A percentile compares a stretch with the other conserved stretches of the same genome.
Conservation (phyloP, 768 basidiomycete genomes). For the Pholiota microspora region DNA sequence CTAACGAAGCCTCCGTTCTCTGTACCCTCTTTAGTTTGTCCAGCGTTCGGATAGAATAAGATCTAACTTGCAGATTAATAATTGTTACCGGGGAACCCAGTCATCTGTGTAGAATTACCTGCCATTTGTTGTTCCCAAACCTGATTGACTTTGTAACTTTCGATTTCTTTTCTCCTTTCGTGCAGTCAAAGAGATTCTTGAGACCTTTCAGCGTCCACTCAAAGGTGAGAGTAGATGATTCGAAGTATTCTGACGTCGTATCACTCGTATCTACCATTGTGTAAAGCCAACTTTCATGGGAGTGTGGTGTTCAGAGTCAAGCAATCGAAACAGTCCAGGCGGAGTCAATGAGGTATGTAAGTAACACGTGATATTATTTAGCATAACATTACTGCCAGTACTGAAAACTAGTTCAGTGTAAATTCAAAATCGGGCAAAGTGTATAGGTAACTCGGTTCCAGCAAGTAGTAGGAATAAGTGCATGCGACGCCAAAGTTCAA, state of each 20-base stretch:
- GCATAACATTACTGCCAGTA: background rate
- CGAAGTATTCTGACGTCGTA: constrained; percentile 37
- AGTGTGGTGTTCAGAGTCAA: background rate
- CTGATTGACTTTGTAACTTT: constrained; percentile 73
- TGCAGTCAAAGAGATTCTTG: constrained; percentile 72
- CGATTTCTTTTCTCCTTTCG: constrained; percentile 76
- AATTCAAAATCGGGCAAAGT: no score
- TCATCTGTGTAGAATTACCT: constrained; percentile 35
- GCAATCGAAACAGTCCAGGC: background rate
- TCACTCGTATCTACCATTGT: constrained; percentile 8
- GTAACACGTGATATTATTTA: no score
- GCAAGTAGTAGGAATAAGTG: no score
- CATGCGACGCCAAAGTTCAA: no score
- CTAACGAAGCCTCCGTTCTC: constrained; percentile 57
- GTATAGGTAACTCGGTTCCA: no score
- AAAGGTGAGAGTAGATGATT: constrained; percentile 57
- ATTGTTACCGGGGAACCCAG: constrained; percentile 5
- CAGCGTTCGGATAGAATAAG: constrained; percentile 83
- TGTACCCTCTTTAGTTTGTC: constrained; percentile 51
- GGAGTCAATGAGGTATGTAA: background rate
- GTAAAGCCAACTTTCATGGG: background rate
- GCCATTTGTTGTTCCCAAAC: constrained; percentile 79
- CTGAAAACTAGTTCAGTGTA: no score
- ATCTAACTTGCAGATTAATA: constrained; percentile 42
- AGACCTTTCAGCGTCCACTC: constrained; percentile 80